Base-by-base conservation (phyloP, 2,329 filamentous ascomycete species). In the Aspergillus carbonarius region DNA sequence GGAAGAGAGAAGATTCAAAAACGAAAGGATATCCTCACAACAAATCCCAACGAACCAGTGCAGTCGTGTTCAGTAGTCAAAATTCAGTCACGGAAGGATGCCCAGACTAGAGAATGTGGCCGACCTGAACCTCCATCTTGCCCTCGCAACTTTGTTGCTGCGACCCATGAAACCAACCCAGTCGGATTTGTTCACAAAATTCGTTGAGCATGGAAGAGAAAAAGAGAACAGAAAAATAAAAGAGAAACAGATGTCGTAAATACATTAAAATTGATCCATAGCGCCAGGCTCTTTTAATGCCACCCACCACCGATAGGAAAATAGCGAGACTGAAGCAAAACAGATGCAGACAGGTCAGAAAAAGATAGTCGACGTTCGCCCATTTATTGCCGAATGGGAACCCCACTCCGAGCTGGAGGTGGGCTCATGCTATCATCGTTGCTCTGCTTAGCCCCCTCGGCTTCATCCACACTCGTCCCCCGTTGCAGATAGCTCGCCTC, bases 401-500 rank as follows among this genome's bases (percentile, higher is more conserved):
- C 87, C 42, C 81, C 82, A 66, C 84, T 81, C 59, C 76, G 74
- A 53, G 68, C 68, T 23, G 74, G 68, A 30, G 80, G 79, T 37
- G 80, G 79, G 61, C 78, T 82, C 48, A 77, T 71, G 63, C 74
- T 71, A 13, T 39, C 51, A 27, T 66, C 64, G 30, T 80, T 76
- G 66, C 82, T 78, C 40, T 79, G 72, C 61, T 86, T 52, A 32
- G 55, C 48, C 6, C 30, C 46, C 10, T 74, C 75, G 37, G 66
- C 66, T 37, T 80, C 79, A 57, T 85, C 82, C 10, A 82, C 85
- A 72, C 87, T 96, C 6, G 90, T 92, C 77, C 92, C 90, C 63
- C 90, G 85, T 74, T 96, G 87, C 72, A 96, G 80, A 74, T 91
- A 92, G 79, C 90, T 96, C 76, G 86, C 88, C 81, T 97, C 93